phyloP scores from a whole-genome alignment of 2,329 filamentous ascomycete species.

The Dothistroma pini region DNA sequence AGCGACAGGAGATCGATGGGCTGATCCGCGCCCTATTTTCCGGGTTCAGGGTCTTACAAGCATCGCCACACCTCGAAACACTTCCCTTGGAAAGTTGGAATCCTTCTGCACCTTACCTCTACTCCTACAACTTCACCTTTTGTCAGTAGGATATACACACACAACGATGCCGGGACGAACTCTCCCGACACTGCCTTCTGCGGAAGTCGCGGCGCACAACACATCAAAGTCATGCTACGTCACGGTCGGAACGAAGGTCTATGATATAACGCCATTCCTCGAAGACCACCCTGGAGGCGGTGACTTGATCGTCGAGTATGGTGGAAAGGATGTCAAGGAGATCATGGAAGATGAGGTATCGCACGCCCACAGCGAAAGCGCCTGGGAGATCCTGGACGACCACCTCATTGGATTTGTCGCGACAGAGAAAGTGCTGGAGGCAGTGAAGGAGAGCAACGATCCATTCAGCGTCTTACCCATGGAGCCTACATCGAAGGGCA shows the following conservation, averaged over 20 bases:
- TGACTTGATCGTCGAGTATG: slow-evolving; percentile 85
- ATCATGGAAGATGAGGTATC: slow-evolving; percentile 81
- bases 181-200: slow-evolving; percentile 75
- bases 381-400: slow-evolving; percentile 94
- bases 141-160: background rate
- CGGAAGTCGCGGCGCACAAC: slow-evolving; percentile 79
- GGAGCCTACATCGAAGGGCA: slow-evolving; percentile 48
- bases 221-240: slow-evolving; percentile 85
- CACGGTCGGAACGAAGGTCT: slow-evolving; percentile 83
- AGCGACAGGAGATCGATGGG: background rate
- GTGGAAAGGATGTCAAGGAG: slow-evolving; percentile 75
- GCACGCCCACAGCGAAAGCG: slow-evolving; percentile 82
- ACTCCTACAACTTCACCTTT: background rate
- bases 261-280: slow-evolving; percentile 89
- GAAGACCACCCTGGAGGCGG: slow-evolving; percentile 86
- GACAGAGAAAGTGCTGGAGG: slow-evolving; percentile 54
- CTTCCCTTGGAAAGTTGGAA: background rate
- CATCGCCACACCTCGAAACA: background rate
- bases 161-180: slow-evolving; percentile 70
- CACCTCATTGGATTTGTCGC: slow-evolving; percentile 76
- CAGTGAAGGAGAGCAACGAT: slow-evolving; percentile 46
- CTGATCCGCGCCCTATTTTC: background rate
- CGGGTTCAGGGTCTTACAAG: background rate
- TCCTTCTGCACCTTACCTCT: background rate
- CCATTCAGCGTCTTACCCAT: slow-evolving; percentile 52